These are phyloP conservation scores for Cutaneotrichosporon sp. DNA, from an alignment of 1,284 basidiomycete genomes.

Conservation along the genomic window DNA sequence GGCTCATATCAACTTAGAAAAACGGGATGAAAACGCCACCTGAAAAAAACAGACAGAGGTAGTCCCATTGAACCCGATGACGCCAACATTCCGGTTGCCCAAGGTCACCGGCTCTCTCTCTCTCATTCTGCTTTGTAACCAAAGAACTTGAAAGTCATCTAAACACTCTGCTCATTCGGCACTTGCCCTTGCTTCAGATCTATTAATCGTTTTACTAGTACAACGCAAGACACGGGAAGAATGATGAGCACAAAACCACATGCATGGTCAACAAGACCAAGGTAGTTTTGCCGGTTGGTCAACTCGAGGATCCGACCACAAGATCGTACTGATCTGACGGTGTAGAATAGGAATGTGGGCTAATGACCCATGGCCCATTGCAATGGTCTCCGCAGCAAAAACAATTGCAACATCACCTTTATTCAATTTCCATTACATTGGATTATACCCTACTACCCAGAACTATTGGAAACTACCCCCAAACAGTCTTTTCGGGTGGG, in stretches of 20 bases:
- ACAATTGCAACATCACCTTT: no score
- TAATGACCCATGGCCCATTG: no score
- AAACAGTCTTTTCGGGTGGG: not conserved
- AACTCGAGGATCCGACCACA: not conserved
- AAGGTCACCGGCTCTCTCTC: no score
- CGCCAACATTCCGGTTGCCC: no score
- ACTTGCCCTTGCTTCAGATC: not conserved
- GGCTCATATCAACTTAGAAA: slow-evolving; percentile 16
- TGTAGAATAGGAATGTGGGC: no score
- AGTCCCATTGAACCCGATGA: not conserved
- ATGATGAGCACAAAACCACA: not conserved
- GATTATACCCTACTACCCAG: not conserved
- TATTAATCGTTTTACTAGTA: not conserved
- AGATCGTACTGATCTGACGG: no score
- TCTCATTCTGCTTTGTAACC: not conserved
- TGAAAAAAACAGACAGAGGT: no score
- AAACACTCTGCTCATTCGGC: not conserved
- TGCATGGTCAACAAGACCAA: not conserved
- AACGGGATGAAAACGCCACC: not conserved
- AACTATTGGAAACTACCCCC: not conserved
- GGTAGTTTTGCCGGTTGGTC: not conserved
- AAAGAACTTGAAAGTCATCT: not conserved
- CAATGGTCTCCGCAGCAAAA: no score
- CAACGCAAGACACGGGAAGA: not conserved
- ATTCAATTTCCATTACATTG: not conserved